These are phyloP conservation scores for Peronospora farinosa DNA, from an alignment of 352 stramenopile species.

Conservation along the genomic window DNA sequence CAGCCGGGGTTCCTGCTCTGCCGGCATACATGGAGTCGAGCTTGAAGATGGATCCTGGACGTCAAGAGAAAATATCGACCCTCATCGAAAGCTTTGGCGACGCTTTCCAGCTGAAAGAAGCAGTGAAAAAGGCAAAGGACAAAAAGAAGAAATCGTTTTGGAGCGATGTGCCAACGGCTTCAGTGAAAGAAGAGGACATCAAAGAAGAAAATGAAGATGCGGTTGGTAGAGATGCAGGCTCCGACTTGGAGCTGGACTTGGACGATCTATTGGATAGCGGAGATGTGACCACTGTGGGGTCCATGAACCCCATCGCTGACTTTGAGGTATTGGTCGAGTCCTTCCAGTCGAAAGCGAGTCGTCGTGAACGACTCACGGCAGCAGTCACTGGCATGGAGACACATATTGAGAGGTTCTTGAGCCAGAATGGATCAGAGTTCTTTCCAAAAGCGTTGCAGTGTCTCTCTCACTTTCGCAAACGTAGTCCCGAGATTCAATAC, in stretches of 20 bases:
- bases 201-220: constrained; percentile 37
- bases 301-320: constrained; percentile 80
- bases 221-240: constrained; percentile 28
- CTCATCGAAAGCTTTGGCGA: constrained; percentile 67
- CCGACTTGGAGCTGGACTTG: constrained; percentile 59
- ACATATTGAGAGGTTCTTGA: constrained; percentile 60
- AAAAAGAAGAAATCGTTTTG: constrained; percentile 77
- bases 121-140: constrained; percentile 53
- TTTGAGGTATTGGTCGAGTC: constrained; percentile 66
- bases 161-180: constrained; percentile 48
- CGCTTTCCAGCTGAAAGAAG: constrained; percentile 71
- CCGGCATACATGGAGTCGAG: constrained; percentile 51
- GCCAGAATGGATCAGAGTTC: constrained; percentile 41
- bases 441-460: constrained; percentile 66
- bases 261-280: constrained; percentile 66
- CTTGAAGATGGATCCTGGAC: constrained; percentile 52
- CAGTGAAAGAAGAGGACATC: constrained; percentile 32
- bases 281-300: constrained; percentile 62
- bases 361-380: constrained; percentile 29
- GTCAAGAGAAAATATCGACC: constrained; percentile 40
- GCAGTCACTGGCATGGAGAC: constrained; percentile 65
- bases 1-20: constrained; percentile 38
- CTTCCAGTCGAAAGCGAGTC: constrained; percentile 40
- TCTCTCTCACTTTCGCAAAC: constrained; percentile 61
- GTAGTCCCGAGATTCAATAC: constrained; percentile 67